A percentile compares a stretch with the other conserved stretches of the same genome.
phyloP scores from a whole-genome alignment of 495 filamentous ascomycete genomes.

The Ascodesmis nigricans region DNA sequence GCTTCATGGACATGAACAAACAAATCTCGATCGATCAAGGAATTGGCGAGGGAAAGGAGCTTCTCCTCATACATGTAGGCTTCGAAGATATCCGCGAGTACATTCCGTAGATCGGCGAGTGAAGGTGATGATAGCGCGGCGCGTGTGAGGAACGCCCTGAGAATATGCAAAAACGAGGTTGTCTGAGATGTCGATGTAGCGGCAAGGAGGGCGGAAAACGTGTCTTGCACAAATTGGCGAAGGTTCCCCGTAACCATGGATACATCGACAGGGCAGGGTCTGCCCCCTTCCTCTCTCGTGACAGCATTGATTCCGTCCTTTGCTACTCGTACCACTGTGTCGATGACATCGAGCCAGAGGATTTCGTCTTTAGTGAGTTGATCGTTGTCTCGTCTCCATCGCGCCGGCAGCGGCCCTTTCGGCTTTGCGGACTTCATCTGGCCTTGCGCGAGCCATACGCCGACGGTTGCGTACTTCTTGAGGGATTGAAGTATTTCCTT shows the following conservation, averaged over 20 bases:
- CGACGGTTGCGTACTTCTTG: slow-evolving; percentile 72
- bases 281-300: too few relatives aligned
- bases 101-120: slow-evolving; percentile 62
- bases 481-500: slow-evolving; percentile 50
- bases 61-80: slow-evolving; percentile 87
- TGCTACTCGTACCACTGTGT: slow-evolving; percentile 59
- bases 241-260: too few relatives aligned
- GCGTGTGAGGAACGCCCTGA: slow-evolving; percentile 72
- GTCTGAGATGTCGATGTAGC: slow-evolving; percentile 27
- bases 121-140: slow-evolving; percentile 64
- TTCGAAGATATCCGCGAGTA: slow-evolving; percentile 73
- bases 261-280: too few relatives aligned
- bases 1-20: slow-evolving; percentile 66
- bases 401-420: slow-evolving; percentile 10
- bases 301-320: slow-evolving; percentile 29
- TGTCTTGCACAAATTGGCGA: slow-evolving; percentile 63
- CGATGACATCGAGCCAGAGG: slow-evolving; percentile 82
- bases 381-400: slow-evolving; percentile 30
- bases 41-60: slow-evolving; percentile 62
- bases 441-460: slow-evolving; percentile 85
- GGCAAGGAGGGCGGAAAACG: slow-evolving; percentile 69
- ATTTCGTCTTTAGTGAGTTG: slow-evolving; percentile 53
- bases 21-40: slow-evolving; percentile 69
- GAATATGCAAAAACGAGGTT: slow-evolving; percentile 70
- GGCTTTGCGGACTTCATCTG: slow-evolving; percentile 46